Evolutionary conservation across 345 rosid genomes (phyloP).

Genomic region (Mallotus nudiflorus): DNA sequence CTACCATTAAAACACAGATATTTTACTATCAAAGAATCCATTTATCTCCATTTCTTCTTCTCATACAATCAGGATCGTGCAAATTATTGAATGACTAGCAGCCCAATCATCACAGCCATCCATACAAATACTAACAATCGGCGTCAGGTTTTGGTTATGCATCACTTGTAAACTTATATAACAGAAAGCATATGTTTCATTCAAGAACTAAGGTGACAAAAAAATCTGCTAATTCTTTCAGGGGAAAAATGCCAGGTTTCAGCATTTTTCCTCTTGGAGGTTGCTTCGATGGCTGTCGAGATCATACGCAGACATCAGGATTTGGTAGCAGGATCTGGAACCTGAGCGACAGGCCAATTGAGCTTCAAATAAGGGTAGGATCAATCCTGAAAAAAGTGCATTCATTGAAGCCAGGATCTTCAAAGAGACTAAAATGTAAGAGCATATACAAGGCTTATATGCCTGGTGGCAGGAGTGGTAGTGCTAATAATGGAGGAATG

Average conservation of each 20-base stretch:
- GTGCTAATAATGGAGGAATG: conserved; percentile 31
- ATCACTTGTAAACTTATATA: neutral
- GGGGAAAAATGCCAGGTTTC: conserved; percentile 47
- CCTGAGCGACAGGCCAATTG: conserved; percentile 66
- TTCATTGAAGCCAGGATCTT: conserved; percentile 75
- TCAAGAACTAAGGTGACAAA: conserved; percentile 27
- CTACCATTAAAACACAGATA: conserved; percentile 11
- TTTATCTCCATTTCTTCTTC: neutral
- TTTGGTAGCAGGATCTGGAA: conserved; percentile 70
- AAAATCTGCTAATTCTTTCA: conserved; percentile 25
- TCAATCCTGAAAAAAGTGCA: conserved; percentile 78
- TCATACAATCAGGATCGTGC: conserved; percentile 4
- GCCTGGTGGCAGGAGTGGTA: conserved; percentile 35
- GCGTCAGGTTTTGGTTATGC: neutral
- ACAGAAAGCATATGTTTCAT: too few relatives aligned
- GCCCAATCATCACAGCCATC: conserved; percentile 29
- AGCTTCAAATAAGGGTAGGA: conserved; percentile 79
- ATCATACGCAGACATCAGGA: conserved; percentile 53
- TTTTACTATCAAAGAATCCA: conserved; percentile 9
- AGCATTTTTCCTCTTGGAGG: conserved; percentile 44
- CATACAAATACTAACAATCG: conserved; percentile 1
- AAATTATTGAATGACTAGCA: conserved; percentile 9
- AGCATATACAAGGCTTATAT: conserved; percentile 72
- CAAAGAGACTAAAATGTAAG: conserved; percentile 70
- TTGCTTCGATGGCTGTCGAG: conserved; percentile 73